These are phyloP conservation scores for Arachis monticola DNA, from an alignment of 331 rosid genomes.

Conservation along the genomic window DNA sequence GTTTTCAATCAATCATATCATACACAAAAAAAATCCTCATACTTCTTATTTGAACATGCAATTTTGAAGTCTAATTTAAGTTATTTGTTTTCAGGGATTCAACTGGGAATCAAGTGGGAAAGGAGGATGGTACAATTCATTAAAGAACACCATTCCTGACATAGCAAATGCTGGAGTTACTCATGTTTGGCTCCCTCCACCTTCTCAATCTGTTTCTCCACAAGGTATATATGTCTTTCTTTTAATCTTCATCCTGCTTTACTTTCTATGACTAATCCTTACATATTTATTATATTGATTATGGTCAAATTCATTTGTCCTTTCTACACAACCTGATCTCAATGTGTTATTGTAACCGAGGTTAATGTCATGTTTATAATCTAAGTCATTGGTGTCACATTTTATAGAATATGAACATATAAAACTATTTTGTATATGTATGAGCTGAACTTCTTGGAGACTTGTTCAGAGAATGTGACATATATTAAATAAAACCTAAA, in stretches of 20 bases:
- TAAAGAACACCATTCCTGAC: constrained; percentile 60
- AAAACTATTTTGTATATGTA: no score
- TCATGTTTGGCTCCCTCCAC: constrained; percentile 96
- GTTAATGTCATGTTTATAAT: no score
- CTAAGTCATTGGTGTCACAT: no score
- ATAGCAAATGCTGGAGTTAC: constrained; percentile 64
- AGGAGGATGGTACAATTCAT: constrained; percentile 79
- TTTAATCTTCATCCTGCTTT: not conserved
- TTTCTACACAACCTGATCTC: no score
- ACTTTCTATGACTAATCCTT: no score
- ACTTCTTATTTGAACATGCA: not conserved
- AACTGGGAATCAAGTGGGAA: constrained; percentile 85
- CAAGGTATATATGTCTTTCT: constrained; percentile 49
- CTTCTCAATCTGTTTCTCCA: constrained; percentile 67
- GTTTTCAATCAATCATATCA: constrained; percentile 34
- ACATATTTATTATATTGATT: no score
- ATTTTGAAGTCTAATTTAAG: not conserved
- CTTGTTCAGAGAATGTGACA: no score
- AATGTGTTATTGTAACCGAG: no score
- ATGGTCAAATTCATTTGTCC: no score
- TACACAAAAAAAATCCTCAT: not conserved
- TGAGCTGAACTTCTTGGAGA: no score
- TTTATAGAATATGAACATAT: no score
- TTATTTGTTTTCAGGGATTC: constrained; percentile 66
- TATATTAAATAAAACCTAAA: no score